Conservation (phyloP, 2,329 filamentous ascomycete species). For the Colletotrichum sp. region DNA sequence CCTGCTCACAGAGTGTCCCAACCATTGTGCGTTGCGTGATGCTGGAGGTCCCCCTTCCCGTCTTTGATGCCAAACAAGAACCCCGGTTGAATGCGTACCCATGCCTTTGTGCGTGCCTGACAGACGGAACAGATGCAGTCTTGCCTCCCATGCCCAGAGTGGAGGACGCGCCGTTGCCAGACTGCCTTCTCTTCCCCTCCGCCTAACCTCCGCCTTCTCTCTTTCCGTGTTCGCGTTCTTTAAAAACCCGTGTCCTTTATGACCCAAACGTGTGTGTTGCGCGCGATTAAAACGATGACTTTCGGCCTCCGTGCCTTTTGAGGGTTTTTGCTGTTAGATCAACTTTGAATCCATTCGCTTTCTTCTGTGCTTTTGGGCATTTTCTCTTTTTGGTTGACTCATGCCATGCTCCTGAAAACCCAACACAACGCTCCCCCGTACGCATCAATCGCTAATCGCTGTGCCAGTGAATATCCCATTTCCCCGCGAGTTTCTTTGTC, state of each 20-base stretch:
- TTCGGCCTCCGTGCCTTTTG: background rate
- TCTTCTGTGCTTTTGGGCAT: constrained; percentile 18
- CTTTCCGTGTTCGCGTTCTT: background rate
- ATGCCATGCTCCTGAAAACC: constrained; percentile 11
- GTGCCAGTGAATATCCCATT: constrained; percentile 12
- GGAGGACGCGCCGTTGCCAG: background rate
- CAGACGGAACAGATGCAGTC: constrained; percentile 10
- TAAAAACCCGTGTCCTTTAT: background rate
- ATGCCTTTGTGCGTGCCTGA: background rate
- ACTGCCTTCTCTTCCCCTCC: background rate
- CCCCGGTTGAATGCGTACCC: constrained; percentile 16
- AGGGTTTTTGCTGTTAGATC: background rate
- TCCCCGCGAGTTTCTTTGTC: background rate
- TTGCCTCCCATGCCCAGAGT: background rate
- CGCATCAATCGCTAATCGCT: constrained; percentile 8
- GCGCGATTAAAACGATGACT: background rate
- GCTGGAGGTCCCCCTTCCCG: background rate
- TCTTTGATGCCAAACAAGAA: constrained; percentile 19
- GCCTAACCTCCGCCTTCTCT: background rate
- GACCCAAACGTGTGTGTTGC: background rate
- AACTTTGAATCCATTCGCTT: constrained; percentile 11
- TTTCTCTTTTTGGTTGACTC: constrained; percentile 10
- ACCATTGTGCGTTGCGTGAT: background rate
- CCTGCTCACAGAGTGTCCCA: background rate
- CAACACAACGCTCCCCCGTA: constrained; percentile 11